Evolutionary conservation across 2,329 filamentous ascomycete species (phyloP).

Genomic region (Lachnellula suecica): DNA sequence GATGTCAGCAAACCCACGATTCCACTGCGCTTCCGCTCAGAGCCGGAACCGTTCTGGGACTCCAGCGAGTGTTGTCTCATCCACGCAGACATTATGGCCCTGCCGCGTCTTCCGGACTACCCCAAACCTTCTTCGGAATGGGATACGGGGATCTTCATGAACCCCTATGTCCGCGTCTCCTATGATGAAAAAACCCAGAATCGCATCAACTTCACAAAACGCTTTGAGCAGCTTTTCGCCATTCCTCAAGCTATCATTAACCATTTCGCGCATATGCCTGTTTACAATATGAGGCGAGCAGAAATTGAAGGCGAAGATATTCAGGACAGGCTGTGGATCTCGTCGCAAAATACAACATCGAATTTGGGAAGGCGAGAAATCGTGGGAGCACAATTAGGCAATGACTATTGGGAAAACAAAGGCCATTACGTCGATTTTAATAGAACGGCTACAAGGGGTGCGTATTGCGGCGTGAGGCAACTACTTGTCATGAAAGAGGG

Average conservation of each 20-base stretch:
- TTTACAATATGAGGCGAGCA: conserved; percentile 57
- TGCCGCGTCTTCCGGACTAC: conserved; percentile 12
- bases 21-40: conserved; percentile 49
- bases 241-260: conserved; percentile 59
- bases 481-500: conserved; percentile 45
- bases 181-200: conserved; percentile 54
- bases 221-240: conserved; percentile 65
- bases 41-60: conserved; percentile 60
- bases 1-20: conserved; percentile 3
- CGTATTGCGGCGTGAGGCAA: conserved; percentile 55
- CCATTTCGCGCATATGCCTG: conserved; percentile 54
- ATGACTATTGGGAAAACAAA: conserved; percentile 25
- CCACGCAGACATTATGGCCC: conserved; percentile 45
- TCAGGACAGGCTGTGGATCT: conserved; percentile 50
- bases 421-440: conserved; percentile 42
- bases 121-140: conserved; percentile 17
- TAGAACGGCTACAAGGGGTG: conserved; percentile 47
- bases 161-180: conserved; percentile 71
- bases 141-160: conserved; percentile 65
- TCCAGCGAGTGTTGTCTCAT: conserved; percentile 65
- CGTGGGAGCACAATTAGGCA: conserved; percentile 19
- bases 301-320: conserved; percentile 58
- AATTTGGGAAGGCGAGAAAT: conserved; percentile 32
- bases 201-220: conserved; percentile 57
- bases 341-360: conserved; percentile 7